Evolutionary conservation across 2,329 filamentous ascomycete genomes (phyloP).

Genomic region (Ilyonectria sp.): DNA sequence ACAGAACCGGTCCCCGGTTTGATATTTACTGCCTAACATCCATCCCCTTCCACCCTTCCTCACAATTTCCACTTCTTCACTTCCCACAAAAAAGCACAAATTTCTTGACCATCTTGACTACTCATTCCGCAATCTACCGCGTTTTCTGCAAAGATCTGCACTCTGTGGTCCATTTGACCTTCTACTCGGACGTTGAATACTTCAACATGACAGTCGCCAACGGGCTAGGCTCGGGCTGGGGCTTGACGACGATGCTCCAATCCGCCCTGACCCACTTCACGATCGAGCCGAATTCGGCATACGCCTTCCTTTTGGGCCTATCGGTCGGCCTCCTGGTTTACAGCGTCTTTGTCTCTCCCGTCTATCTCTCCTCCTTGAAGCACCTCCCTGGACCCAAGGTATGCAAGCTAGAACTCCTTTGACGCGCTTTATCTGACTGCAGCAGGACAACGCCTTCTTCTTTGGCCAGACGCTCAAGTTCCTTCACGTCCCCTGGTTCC

Average conservation of each 20-base stretch:
- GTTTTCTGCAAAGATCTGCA: too few relatives aligned
- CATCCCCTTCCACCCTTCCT: too few relatives aligned
- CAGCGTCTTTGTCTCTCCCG: constrained; percentile 58
- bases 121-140: too few relatives aligned
- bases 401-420: background rate
- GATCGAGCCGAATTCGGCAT: background rate
- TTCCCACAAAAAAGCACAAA: too few relatives aligned
- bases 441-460: constrained; percentile 56
- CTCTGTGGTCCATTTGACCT: too few relatives aligned
- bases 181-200: background rate
- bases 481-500: constrained; percentile 47
- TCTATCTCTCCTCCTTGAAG: constrained; percentile 60
- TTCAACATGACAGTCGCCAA: background rate
- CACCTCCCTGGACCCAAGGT: constrained; percentile 62
- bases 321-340: constrained; percentile 16
- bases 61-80: too few relatives aligned
- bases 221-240: background rate
- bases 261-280: background rate
- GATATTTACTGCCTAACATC: too few relatives aligned
- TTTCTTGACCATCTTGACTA: too few relatives aligned
- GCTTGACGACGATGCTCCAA: background rate
- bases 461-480: constrained; percentile 58
- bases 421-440: background rate
- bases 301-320: constrained; percentile 6
- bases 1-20: too few relatives aligned